Conservation (phyloP, 2,329 filamentous ascomycete species). For the Colletotrichum tanaceti region DNA sequence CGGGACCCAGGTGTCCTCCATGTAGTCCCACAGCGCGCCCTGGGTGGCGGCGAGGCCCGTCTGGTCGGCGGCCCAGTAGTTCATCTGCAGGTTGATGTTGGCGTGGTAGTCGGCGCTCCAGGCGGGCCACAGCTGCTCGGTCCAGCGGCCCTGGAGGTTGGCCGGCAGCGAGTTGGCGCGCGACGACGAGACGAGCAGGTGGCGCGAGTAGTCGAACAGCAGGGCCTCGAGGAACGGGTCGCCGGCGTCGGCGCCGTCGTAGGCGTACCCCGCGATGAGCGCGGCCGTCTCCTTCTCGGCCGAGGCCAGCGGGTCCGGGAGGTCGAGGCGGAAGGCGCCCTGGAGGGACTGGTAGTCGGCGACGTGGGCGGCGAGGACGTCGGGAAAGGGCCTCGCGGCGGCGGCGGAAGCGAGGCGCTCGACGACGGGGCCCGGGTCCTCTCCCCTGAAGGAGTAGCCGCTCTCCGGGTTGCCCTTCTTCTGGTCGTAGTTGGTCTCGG, state of each 20-base stretch:
- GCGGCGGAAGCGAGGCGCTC: conserved; percentile 50
- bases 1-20: conserved; percentile 64
- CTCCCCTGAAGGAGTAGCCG: conserved; percentile 61
- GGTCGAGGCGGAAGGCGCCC: conserved; percentile 54
- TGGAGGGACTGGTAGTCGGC: conserved; percentile 56
- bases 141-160: conserved; percentile 69
- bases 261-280: conserved; percentile 49
- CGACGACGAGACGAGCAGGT: conserved; percentile 67
- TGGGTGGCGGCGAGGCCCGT: conserved; percentile 61
- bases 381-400: conserved; percentile 46
- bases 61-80: conserved; percentile 67
- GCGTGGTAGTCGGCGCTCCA: conserved; percentile 67
- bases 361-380: conserved; percentile 51
- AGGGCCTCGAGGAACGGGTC: conserved; percentile 65
- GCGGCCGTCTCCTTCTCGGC: conserved; percentile 54
- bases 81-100: conserved; percentile 73
- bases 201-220: conserved; percentile 64
- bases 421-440: conserved; percentile 56
- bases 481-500: conserved; percentile 62
- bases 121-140: conserved; percentile 52
- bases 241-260: conserved; percentile 47
- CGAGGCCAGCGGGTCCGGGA: conserved; percentile 59
- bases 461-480: conserved; percentile 57
- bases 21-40: conserved; percentile 62
- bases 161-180: conserved; percentile 63